Conservation (phyloP, 768 basidiomycete genomes). For the Rhizopogon sp. region DNA sequence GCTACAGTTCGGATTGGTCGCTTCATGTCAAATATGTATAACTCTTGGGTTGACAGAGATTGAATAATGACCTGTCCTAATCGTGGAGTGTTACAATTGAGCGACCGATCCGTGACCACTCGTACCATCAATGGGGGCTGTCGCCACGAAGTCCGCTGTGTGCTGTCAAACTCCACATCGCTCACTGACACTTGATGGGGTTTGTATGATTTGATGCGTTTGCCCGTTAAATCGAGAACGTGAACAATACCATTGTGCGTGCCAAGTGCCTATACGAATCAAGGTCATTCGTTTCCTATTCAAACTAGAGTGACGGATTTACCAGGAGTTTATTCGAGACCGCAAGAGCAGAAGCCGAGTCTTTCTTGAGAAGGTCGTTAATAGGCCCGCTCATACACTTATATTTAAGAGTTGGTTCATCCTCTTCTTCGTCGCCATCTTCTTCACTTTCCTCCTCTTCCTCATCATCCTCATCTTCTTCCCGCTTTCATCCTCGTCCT, state of each 20-base stretch:
- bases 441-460: constrained; percentile 43
- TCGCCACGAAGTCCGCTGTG: constrained; percentile 85
- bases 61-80: constrained; percentile 89
- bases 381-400: constrained; percentile 70
- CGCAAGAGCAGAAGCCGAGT: constrained; percentile 80
- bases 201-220: constrained; percentile 83
- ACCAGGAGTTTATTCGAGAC: constrained; percentile 75
- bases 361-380: constrained; percentile 79
- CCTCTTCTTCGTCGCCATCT: constrained; percentile 73
- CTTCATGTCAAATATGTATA: constrained; percentile 85
- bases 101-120: background rate
- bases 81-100: background rate
- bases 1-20: constrained; percentile 88
- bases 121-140: constrained; percentile 91
- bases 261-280: constrained; percentile 65
- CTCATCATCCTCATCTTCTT: constrained; percentile 16
- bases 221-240: constrained; percentile 72
- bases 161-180: constrained; percentile 80
- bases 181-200: constrained; percentile 85
- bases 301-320: background rate
- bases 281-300: background rate
- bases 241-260: constrained; percentile 94
- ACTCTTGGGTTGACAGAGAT: constrained; percentile 72
- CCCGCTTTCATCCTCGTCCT: constrained; percentile 9
- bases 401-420: constrained; percentile 91